Evolutionary conservation across 2,329 filamentous ascomycete genomes (phyloP), one percentile per base, ranked within the genome.

Genomic region (Tolypocladium cylindrosporum): DNA sequence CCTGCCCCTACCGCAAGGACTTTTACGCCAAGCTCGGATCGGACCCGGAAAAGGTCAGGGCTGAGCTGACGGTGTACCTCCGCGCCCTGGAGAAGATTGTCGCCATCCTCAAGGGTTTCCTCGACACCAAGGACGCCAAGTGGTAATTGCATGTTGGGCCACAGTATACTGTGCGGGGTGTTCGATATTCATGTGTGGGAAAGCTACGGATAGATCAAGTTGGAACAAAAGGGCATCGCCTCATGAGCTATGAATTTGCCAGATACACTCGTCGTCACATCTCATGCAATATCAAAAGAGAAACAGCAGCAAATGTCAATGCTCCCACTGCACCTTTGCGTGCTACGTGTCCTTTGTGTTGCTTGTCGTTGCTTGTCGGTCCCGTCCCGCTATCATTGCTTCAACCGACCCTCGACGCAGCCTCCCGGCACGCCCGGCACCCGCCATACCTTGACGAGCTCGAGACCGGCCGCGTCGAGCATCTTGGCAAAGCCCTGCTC

Each of bases 1-100:
- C 91, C 21, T 93, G 89, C 65, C 94, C 94, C 1, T 96, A 97
- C 81, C 85, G 93, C 65, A 90, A 90, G 72, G 90, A 93, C 74
- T 97, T 99, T 72, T 97, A 97, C 72, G 75, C 75, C 63, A 96
- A 97, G 83, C 80, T 99, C 50, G 91, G 89, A 42, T 77, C 79
- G 24, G 83, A 90, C 68, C 74, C 81, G 43, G 75, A 70, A 37
- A 83, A 87, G 73, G 87, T 94, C 54, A 66, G 79, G 52, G 69
- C 74, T 57, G 84, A 89, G 68, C 73, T 97, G 67, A 75, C 79
- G 65, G 75, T 77, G 62, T 97, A 93, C 82, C 79, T 97, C 61
- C 77, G 74, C n/a, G 84, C 88, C 10, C 77, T 97, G 66, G 87
- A 94, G 77, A 86, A 87, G 73, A 81, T 88, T 65, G 86, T 97